Conservation (phyloP, 495 filamentous ascomycete genomes). For the Lasiosphaeria ovina region DNA sequence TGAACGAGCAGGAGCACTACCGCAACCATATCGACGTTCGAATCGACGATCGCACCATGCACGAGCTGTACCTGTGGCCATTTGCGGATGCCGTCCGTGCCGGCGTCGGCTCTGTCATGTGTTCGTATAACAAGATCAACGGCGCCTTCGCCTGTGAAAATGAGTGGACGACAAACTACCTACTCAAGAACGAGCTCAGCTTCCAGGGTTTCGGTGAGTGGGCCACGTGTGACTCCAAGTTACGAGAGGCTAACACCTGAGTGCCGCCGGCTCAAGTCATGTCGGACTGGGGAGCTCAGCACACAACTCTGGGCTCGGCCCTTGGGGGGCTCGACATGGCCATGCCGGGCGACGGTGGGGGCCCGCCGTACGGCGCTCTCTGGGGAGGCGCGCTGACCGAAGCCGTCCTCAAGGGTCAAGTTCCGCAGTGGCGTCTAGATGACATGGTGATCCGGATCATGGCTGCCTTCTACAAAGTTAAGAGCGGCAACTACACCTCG, state of each 20-base stretch:
- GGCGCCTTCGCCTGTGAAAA: conserved; percentile 45
- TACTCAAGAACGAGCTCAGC: conserved; percentile 53
- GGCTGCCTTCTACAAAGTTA: conserved; percentile 81
- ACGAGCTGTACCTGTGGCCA: conserved; percentile 71
- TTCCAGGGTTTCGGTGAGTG: conserved; percentile 62
- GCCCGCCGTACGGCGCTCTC: conserved; percentile 46
- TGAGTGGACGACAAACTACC: conserved; percentile 45
- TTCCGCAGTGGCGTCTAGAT: conserved; percentile 77
- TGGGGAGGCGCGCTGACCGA: conserved; percentile 77
- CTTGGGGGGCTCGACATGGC: conserved; percentile 85
- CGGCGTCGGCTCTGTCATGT: conserved; percentile 61
- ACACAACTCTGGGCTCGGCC: conserved; percentile 74
- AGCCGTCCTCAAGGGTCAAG: conserved; percentile 68
- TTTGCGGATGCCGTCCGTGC: conserved; percentile 63
- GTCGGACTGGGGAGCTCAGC: conserved; percentile 87
- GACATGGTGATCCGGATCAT: conserved; percentile 91
- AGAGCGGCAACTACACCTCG: conserved; percentile 60
- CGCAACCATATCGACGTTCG: conserved; percentile 45
- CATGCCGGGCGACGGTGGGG: conserved; percentile 83
- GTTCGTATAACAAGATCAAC: conserved; percentile 58
- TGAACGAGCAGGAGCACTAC: conserved; percentile 47
- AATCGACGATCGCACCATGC: conserved; percentile 63
- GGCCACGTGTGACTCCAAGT: neutral
- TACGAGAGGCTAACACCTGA: neutral
- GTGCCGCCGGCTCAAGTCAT: conserved; percentile 50